Conservation (phyloP, 805 yeast genomes). For the Wickerhamiella vanderwaltii region DNA sequence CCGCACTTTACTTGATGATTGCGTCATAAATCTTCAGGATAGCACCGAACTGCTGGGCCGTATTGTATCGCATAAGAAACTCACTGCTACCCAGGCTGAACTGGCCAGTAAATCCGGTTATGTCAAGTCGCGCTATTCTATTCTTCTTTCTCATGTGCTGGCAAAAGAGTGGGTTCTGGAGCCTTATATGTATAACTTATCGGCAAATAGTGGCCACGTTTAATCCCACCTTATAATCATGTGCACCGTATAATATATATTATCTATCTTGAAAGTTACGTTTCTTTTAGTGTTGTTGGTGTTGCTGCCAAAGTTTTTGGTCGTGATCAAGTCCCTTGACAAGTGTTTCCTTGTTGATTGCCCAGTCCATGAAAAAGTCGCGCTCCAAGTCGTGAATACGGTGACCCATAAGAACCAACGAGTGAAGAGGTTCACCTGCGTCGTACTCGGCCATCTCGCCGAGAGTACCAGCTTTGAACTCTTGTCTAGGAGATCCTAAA, state of each 20-base stretch:
- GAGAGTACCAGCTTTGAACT: conserved; percentile 74
- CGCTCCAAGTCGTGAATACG: conserved; percentile 82
- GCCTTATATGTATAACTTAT: background rate
- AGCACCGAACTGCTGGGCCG: conserved; percentile 45
- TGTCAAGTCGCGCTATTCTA: background rate
- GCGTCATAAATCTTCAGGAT: conserved; percentile 49
- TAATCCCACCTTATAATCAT: background rate
- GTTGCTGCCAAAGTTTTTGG: conserved; percentile 12
- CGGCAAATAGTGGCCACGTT: too few species aligned
- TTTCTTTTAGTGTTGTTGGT: too few species aligned
- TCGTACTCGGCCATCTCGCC: conserved; percentile 68
- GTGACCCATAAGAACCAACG: conserved; percentile 84
- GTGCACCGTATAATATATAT: too few species aligned
- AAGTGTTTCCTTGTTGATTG: conserved; percentile 45
- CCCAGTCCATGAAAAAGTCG: conserved; percentile 70
- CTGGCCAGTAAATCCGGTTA: background rate
- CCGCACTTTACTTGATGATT: conserved; percentile 53
- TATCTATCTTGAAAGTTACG: too few species aligned
- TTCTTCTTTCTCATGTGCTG: background rate
- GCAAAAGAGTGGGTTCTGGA: conserved; percentile 3
- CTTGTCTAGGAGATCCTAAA: conserved; percentile 74
- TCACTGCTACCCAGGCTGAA: background rate
- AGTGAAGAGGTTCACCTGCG: conserved; percentile 89
- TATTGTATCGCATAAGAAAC: background rate
- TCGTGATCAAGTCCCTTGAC: conserved; percentile 36